Base-by-base conservation (phyloP, 2,329 filamentous ascomycete genomes). In the Cercospora janseana region DNA sequence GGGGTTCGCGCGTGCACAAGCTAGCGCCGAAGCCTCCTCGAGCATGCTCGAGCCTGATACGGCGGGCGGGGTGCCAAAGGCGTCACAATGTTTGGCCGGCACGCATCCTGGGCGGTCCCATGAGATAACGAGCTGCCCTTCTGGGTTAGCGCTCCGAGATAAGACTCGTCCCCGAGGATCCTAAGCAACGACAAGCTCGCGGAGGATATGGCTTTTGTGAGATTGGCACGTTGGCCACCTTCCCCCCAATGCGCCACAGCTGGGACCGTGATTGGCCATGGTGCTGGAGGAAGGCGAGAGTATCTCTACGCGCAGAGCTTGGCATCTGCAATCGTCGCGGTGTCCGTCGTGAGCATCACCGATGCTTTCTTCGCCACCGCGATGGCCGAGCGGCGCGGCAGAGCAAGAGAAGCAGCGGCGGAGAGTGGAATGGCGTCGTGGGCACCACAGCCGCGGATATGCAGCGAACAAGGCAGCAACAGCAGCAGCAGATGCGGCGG, bases 151-250 rank as follows among this genome's bases (percentile, higher is more conserved):
- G 20, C 12, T 4, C 35, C 35, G 35, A 40, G 35, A 40, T 40
- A 40, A 40, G 35, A 40, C 4, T 24, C 26, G 13, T 20, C 26
- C 20, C 20, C 35, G 21, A 15, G 35, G 20, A 13, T 13, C 20
- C 26, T 13, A 40, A 40, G 35, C 35, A 40, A 23, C n/a, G n/a
- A 40, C 21, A 40, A 40, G 35, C 35, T 40, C 12, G 35, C 21
- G 29, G 12, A 26, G 16, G 6, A 26, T 7, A 24, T n/a, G 20
- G 8, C 35, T 40, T 38, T 23, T 40, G 13, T 10, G 12, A 26
- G 6, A 24, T 40, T 40, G 41, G 41, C 26, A 23, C n/a, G n/a
- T n/a, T 44, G 6, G 8, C 16, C 15, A 18, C 2, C 16, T 20
- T 27, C 21, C 26, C 40, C 23, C 18, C 26, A 20, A 16, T 28